phyloP scores from a whole-genome alignment of 192 early-diverging fungal genomes.

The Haplosporangium gracile region DNA sequence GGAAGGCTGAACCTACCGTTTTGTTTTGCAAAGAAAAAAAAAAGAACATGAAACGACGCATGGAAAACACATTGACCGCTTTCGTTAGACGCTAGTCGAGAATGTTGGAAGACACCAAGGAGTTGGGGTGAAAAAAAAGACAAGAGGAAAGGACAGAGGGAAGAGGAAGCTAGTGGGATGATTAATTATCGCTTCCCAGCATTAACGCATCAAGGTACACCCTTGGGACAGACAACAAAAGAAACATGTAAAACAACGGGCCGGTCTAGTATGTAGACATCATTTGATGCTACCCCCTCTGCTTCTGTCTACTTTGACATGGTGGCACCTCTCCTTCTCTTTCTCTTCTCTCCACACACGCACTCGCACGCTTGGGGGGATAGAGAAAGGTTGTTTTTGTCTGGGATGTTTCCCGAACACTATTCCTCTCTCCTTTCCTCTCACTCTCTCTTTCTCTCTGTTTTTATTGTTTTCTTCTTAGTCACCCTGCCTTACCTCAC shows the following conservation, averaged over 20 bases:
- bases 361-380: neutral
- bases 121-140: too few species aligned
- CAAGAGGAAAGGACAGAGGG: too few species aligned
- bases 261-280: neutral
- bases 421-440: neutral
- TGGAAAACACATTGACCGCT: conserved; percentile 7
- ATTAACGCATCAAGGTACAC: neutral
- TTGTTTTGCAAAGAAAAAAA: neutral
- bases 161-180: neutral
- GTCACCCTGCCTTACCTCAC: neutral
- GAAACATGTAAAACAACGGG: neutral
- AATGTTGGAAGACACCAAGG: neutral
- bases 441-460: neutral
- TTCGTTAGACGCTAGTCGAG: neutral
- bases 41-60: neutral
- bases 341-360: neutral
- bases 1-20: neutral
- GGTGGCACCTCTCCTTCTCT: neutral
- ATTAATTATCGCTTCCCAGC: conserved; percentile 2
- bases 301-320: neutral
- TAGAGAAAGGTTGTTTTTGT: neutral
- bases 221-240: neutral
- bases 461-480: neutral
- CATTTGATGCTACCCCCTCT: neutral
- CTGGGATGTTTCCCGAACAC: neutral